Evolutionary conservation across 345 rosid genomes (phyloP).

Genomic region (Brassica incana): DNA sequence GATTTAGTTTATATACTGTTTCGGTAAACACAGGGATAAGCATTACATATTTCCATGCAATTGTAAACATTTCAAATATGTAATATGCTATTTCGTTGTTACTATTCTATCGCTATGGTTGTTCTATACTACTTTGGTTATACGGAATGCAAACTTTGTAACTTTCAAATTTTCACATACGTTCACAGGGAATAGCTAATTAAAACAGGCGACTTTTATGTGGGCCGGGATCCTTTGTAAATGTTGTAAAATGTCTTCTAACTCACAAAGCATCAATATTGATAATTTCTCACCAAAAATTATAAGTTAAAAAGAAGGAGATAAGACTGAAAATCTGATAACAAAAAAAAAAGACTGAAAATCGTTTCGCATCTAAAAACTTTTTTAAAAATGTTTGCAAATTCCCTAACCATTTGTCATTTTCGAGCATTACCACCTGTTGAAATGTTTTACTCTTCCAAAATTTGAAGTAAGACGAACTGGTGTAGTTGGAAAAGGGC

Average conservation of each 20-base stretch:
- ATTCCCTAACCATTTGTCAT: background rate
- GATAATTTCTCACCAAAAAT: background rate
- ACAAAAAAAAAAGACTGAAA: background rate
- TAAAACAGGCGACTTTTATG: background rate
- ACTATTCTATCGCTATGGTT: too few relatives aligned
- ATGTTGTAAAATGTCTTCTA: background rate
- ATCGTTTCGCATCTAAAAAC: background rate
- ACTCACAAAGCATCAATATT: background rate
- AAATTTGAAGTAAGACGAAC: background rate
- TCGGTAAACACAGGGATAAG: too few relatives aligned
- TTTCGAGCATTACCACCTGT: slow-evolving; percentile 10
- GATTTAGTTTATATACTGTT: too few relatives aligned
- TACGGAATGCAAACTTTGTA: too few relatives aligned
- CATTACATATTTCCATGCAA: too few relatives aligned
- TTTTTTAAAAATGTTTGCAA: too few relatives aligned
- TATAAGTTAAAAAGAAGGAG: background rate
- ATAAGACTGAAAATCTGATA: background rate
- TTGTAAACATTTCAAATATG: too few relatives aligned
- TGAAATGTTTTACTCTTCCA: slow-evolving; percentile 2
- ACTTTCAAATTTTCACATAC: too few relatives aligned
- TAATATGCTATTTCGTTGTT: too few relatives aligned
- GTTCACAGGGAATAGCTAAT: background rate
- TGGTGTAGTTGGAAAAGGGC: background rate
- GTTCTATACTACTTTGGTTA: too few relatives aligned
- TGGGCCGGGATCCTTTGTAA: background rate